These are phyloP conservation scores for Saccharomycopsis schoenii DNA, from an alignment of 805 yeast species.

Conservation along the genomic window DNA sequence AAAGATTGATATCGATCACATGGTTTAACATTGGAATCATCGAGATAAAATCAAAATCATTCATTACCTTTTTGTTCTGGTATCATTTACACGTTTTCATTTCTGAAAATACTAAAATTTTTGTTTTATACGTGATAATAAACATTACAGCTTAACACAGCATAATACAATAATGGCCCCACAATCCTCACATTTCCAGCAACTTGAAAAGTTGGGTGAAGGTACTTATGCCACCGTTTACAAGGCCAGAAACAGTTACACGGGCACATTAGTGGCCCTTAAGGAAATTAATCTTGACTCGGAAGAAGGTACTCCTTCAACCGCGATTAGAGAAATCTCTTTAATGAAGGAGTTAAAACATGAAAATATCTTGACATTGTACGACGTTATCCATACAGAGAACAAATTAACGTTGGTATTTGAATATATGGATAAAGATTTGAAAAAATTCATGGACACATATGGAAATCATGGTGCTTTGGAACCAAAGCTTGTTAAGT, in stretches of 20 bases:
- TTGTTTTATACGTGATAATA: too few species aligned
- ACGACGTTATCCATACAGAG: constrained; percentile 95
- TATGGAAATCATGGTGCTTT: constrained; percentile 70
- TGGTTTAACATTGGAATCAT: not conserved
- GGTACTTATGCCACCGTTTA: constrained; percentile 99
- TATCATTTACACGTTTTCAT: too few species aligned
- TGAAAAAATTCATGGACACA: constrained; percentile 89
- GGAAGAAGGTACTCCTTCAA: constrained; percentile 97
- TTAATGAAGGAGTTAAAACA: constrained; percentile 90
- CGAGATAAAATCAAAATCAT: too few species aligned
- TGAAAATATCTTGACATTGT: constrained; percentile 82
- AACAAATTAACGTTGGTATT: constrained; percentile 90
- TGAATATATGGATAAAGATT: constrained; percentile 87
- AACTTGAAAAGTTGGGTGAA: constrained; percentile 79
- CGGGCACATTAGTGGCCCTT: constrained; percentile 85
- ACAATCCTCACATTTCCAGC: constrained; percentile 29
- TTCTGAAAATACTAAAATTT: too few species aligned
- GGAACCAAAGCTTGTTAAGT: constrained; percentile 64
- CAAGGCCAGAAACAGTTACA: constrained; percentile 78
- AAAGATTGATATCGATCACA: not conserved
- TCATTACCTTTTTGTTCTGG: too few species aligned
- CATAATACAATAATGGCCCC: constrained; percentile 35
- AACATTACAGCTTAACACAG: too few species aligned
- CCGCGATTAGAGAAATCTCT: constrained; percentile 95
- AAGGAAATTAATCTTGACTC: constrained; percentile 92